Evolutionary conservation across 352 stramenopile genomes (phyloP).

Genomic region (Phytophthora multivora): DNA sequence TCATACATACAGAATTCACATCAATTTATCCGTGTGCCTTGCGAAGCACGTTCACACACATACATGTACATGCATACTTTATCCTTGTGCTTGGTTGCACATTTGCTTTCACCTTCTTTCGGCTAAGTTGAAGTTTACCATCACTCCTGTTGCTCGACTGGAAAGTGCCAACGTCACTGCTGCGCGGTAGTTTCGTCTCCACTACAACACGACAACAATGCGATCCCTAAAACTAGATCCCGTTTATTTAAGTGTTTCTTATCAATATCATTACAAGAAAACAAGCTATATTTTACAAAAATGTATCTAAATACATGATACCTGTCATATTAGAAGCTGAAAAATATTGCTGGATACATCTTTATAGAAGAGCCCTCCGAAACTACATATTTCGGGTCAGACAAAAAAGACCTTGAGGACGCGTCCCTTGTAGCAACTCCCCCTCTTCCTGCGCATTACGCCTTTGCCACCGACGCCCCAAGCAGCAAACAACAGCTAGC

Average conservation of each 20-base stretch:
- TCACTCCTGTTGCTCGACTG: slow-evolving; percentile 12
- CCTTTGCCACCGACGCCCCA: slow-evolving; percentile 14
- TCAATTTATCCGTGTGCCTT: no score
- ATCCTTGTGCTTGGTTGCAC: no score
- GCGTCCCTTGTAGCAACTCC: slow-evolving; percentile 9
- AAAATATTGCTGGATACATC: no score
- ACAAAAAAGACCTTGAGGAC: slow-evolving; percentile 23
- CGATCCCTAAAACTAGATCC: background rate
- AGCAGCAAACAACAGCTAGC: slow-evolving; percentile 11
- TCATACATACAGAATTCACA: no score
- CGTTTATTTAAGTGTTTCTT: no score
- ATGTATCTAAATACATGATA: no score
- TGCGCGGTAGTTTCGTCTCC: slow-evolving; percentile 13
- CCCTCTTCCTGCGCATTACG: slow-evolving; percentile 17
- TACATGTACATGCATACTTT: no score
- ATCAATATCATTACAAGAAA: no score
- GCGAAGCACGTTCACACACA: no score
- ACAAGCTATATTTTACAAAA: no score
- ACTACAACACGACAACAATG: slow-evolving; percentile 13
- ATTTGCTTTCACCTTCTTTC: background rate
- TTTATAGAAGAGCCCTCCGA: no score
- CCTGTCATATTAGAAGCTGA: no score
- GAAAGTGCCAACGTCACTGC: slow-evolving; percentile 15
- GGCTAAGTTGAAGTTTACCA: slow-evolving; percentile 19
- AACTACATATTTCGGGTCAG: slow-evolving; percentile 11